A percentile compares a stretch with the other conserved stretches of the same genome.
phyloP scores from a whole-genome alignment of 345 rosid genomes.

The Aegle marmelos region DNA sequence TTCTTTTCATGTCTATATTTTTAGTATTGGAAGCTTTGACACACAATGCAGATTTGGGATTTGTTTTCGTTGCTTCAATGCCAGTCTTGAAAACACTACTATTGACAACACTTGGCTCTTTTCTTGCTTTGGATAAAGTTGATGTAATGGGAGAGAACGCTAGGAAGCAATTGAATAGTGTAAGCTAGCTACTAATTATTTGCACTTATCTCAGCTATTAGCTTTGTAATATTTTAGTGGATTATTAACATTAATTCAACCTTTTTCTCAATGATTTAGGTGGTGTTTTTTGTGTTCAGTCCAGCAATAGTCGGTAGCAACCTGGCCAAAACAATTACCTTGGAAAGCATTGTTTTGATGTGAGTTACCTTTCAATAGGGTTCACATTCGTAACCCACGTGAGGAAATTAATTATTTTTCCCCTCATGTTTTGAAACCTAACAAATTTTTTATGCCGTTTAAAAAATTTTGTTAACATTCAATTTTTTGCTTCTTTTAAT shows the following conservation, averaged over 20 bases:
- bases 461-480: too few species aligned
- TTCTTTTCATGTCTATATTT: background rate
- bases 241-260: too few species aligned
- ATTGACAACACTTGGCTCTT: constrained; percentile 34
- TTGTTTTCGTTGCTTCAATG: constrained; percentile 31
- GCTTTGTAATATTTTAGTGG: too few species aligned
- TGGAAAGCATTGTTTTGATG: constrained; percentile 25
- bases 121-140: constrained; percentile 30
- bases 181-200: background rate
- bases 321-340: constrained; percentile 37
- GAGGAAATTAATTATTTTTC: too few species aligned
- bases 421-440: too few species aligned
- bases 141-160: constrained; percentile 28
- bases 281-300: constrained; percentile 35
- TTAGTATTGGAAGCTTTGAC: background rate
- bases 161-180: constrained; percentile 33
- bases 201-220: too few species aligned
- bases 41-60: constrained; percentile 23
- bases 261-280: constrained; percentile 7
- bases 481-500: too few species aligned
- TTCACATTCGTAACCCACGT: too few species aligned
- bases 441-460: too few species aligned
- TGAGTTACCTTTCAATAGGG: constrained; percentile 10
- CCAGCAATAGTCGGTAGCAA: constrained; percentile 37
- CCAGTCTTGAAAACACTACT: constrained; percentile 41